Evolutionary conservation across 2,329 filamentous ascomycete genomes (phyloP), one percentile per base, ranked within the genome.

Genomic region (Neonectria coccinea): DNA sequence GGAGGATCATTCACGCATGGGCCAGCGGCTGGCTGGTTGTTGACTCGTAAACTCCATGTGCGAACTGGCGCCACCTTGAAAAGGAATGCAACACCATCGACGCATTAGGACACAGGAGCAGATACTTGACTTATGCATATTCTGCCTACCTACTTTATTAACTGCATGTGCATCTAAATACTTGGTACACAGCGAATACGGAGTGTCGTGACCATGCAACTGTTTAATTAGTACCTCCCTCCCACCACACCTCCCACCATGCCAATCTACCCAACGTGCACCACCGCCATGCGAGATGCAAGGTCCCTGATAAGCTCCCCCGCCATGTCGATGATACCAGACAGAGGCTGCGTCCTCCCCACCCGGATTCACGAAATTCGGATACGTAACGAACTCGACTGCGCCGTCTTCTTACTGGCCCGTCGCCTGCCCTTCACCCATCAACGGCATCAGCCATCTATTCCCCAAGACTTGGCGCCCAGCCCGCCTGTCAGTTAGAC

Each of bases 331-430:
- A 22, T 52, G 51, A 59, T 57, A 41, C 42, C 42, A 63, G 18
- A 47, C 20, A 63, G 18, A 47, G 22, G 22, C 14, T 48, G 42
- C 48, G 27, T 45, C 36, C 50, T 41, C 60, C 55, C 56, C 56
- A 53, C 39, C 55, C 53, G 14, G 52, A 64, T 59, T 74, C 74
- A 77, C 66, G 75, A 78, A 78, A 77, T 79, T 74, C 68, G 72
- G 77, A 75, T 79, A 78, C 76, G 78, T 79, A 79, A 79, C 65
- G 62, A 71, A 42, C 61, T 55, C 56, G 39, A 22, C 52, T 16
- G 56, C 55, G n/a, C 45, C 48, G 65, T 55, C 62, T 58, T 72
- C 68, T 75, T 31, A 75, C 69, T 75, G 73, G 73, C 44, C 44
- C 39, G 25, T 22, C 16, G 58, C 39, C 61, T 53, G 62, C 58